phyloP scores from a whole-genome alignment of 2,329 filamentous ascomycete species.

The Parascedosporium putredinis region DNA sequence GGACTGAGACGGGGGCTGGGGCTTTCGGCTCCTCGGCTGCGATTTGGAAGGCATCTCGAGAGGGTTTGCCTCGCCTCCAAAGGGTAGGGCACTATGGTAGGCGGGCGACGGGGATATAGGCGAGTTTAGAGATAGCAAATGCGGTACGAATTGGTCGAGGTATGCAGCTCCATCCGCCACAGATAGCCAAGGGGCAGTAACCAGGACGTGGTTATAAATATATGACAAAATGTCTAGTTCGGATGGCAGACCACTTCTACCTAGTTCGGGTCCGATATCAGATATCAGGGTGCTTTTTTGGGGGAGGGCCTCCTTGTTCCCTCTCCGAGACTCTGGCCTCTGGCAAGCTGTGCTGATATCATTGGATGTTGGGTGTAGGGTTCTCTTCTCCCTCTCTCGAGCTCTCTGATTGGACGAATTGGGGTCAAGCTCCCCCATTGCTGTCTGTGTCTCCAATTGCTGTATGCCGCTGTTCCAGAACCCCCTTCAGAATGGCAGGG shows the following conservation, averaged over 20 bases:
- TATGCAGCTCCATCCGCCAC: not conserved
- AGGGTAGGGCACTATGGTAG: too few relatives aligned
- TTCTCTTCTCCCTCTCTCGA: not conserved
- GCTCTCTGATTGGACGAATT: not conserved
- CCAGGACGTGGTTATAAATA: too few relatives aligned
- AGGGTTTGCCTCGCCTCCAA: not conserved
- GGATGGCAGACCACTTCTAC: too few relatives aligned
- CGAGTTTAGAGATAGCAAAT: not conserved
- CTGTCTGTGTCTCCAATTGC: not conserved
- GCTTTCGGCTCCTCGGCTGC: not conserved
- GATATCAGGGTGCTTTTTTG: not conserved
- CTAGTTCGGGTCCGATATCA: too few relatives aligned
- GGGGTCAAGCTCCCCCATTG: not conserved
- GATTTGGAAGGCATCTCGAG: constrained; percentile 3
- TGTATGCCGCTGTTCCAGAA: not conserved
- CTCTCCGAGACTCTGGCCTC: too few relatives aligned
- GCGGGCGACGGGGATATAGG: not conserved
- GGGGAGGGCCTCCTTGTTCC: too few relatives aligned
- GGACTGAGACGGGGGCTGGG: not conserved
- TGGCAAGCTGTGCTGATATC: too few relatives aligned
- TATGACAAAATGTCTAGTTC: too few relatives aligned
- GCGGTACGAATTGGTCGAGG: not conserved
- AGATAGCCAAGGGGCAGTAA: not conserved
- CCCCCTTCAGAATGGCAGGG: too few relatives aligned
- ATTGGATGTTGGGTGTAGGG: too few relatives aligned